phyloP scores from a whole-genome alignment of 192 early-diverging fungal genomes.

The Entomortierella parvispora region DNA sequence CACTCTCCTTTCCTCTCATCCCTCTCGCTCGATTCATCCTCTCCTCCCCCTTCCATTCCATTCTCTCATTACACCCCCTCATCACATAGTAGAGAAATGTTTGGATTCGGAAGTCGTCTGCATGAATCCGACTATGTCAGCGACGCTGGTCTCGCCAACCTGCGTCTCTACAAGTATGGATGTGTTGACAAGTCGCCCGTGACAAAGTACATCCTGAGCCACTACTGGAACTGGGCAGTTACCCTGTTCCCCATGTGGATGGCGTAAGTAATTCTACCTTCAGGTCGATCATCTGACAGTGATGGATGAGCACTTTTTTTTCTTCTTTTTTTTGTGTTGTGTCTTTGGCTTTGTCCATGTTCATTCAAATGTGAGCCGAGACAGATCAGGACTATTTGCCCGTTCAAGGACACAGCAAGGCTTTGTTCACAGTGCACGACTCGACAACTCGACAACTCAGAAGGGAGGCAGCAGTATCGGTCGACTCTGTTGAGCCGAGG shows the following conservation, averaged over 20 bases:
- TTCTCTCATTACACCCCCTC: not conserved
- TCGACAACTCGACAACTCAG: too few relatives aligned
- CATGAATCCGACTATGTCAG: slow-evolving; percentile 69
- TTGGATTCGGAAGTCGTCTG: slow-evolving; percentile 54
- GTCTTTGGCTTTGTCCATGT: not conserved
- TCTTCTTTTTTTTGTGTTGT: not conserved
- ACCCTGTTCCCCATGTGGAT: slow-evolving; percentile 92
- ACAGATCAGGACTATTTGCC: too few relatives aligned
- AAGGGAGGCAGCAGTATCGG: too few relatives aligned
- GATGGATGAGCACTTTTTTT: not conserved
- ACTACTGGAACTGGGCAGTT: slow-evolving; percentile 93
- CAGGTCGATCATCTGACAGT: too few relatives aligned
- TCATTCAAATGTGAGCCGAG: too few relatives aligned
- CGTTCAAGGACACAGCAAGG: too few relatives aligned
- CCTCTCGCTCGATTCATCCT: not conserved
- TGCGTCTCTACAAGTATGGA: slow-evolving; percentile 83
- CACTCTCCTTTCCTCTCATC: not conserved
- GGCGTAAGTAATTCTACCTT: slow-evolving; percentile 77
- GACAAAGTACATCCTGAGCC: slow-evolving; percentile 82
- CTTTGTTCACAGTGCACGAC: too few relatives aligned
- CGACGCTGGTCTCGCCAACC: slow-evolving; percentile 72
- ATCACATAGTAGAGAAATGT: slow-evolving; percentile 16
- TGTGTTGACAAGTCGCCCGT: slow-evolving; percentile 86
- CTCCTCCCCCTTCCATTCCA: not conserved
- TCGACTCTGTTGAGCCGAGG: too few relatives aligned